phyloP scores from a whole-genome alignment of 495 filamentous ascomycete species.

The Aspergillus wentii region DNA sequence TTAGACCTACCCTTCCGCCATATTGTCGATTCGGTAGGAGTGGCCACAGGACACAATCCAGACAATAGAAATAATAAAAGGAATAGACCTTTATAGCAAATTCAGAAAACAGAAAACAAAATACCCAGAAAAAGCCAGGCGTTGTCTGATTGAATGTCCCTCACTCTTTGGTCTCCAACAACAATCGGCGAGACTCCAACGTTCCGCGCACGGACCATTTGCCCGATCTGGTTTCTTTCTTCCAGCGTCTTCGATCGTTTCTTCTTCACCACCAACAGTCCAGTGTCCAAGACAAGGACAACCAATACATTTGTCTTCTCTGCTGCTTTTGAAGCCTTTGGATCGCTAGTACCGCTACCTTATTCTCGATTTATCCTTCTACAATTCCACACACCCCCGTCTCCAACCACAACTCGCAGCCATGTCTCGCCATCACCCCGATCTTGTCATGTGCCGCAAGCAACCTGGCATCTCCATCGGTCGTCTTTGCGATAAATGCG shows the following conservation, averaged over 20 bases:
- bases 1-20: constrained; percentile 30
- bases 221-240: constrained; percentile 10
- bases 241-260: constrained; percentile 15
- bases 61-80: no score
- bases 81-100: no score
- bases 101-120: no score
- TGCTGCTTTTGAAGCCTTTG: constrained; percentile 26
- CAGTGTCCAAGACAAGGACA: no score
- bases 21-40: constrained; percentile 3
- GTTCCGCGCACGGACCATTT: constrained; percentile 13
- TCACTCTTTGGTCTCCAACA: no score
- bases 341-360: constrained; percentile 7
- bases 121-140: no score
- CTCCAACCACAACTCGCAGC: constrained; percentile 8
- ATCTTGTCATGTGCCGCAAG: constrained; percentile 99
- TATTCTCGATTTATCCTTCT: constrained; percentile 15
- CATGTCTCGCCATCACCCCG: constrained; percentile 45
- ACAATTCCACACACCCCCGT: constrained; percentile 5
- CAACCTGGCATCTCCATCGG: constrained; percentile 97
- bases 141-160: no score
- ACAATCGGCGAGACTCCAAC: no score
- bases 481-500: constrained; percentile 98
- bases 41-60: no score
- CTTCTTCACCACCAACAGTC: constrained; percentile 8
- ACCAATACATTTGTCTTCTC: no score